Conservation (phyloP, 1,284 basidiomycete genomes). For the Rhodotorula sp. region DNA sequence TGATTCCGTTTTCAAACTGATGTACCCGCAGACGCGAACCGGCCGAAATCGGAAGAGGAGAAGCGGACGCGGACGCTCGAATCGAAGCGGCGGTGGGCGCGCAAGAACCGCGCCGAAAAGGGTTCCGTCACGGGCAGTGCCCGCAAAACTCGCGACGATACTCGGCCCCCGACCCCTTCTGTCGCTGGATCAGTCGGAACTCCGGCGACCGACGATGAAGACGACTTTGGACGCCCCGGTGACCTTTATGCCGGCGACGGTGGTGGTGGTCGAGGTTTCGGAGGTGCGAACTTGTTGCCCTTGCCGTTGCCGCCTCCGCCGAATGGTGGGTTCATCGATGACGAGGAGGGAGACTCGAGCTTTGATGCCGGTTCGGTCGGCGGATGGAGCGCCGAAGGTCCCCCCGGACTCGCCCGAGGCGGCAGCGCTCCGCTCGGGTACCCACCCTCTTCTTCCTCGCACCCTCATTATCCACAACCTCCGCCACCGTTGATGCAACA, state of each 20-base stretch:
- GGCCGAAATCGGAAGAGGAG: constrained; percentile 55
- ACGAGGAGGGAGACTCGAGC: constrained; percentile 18
- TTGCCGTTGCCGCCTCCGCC: background rate
- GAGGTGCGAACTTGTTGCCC: background rate
- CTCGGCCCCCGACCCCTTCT: background rate
- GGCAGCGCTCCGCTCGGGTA: constrained; percentile 7
- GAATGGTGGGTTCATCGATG: background rate
- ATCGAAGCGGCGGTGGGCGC: constrained; percentile 56
- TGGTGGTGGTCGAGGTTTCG: background rate
- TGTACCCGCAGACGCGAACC: constrained; percentile 50
- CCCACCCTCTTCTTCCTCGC: background rate
- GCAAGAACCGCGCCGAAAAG: constrained; percentile 50
- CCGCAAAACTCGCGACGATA: background rate
- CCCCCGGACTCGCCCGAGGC: background rate
- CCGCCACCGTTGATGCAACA: background rate
- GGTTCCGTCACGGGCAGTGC: background rate
- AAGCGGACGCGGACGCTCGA: constrained; percentile 54
- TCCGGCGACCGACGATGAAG: background rate
- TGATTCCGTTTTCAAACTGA: background rate
- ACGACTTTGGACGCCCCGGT: background rate
- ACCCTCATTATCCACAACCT: background rate
- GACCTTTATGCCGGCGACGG: background rate
- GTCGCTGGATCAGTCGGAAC: constrained; percentile 12
- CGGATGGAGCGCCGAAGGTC: constrained; percentile 11
- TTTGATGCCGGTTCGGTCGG: constrained; percentile 10